Base-by-base conservation (phyloP, 2,329 filamentous ascomycete genomes). In the Aspergillus melleus region DNA sequence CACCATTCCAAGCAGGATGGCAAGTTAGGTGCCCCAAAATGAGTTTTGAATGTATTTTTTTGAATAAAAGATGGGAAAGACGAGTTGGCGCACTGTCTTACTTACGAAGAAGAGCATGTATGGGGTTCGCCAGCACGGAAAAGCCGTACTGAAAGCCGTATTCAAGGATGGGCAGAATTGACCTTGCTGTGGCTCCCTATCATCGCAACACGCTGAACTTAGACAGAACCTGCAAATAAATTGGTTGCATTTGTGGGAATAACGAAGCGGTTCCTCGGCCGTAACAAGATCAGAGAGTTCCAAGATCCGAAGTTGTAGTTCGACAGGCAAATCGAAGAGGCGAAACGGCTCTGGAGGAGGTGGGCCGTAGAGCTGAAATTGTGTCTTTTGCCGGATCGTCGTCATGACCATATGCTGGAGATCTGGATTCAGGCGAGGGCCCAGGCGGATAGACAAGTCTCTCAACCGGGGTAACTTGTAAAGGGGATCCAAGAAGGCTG, bases 391-490 rank as follows among this genome's bases (percentile, higher is more conserved):
- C 6, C 30, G 19, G 20, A 59, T 39, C 1, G 24, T 55, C 19
- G 46, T 30, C 47, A 52, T 59, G 11, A 55, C 47, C 19, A 49
- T 55, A 2, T 52, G 30, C 12, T 59, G 52, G 9, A 59, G 16
- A 36, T 52, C 52, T 4, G 30, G 3, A 26, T 52, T 46, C 6
- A 26, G n/a, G 54, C 19, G 4, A n/a, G 52, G 24, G 3, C 49
- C 52, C 10, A 52, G 20, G 16, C 52, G 49, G 6, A 55, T 59
- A 2, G 57, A 54, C 1, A 36, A 22, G 9, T 22, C 32, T 11
- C 26, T 59, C 6, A 54, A 22, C n/a, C 55, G 50, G 8, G 55
- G 55, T 44, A 59, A 44, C 9, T 55, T 39, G 26, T 51, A 16
- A 16, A 59, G 32, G 9, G 52, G 47, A 30, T 30, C 39, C 16